Conservation (phyloP, 768 basidiomycete species). For the Russula sp. region DNA sequence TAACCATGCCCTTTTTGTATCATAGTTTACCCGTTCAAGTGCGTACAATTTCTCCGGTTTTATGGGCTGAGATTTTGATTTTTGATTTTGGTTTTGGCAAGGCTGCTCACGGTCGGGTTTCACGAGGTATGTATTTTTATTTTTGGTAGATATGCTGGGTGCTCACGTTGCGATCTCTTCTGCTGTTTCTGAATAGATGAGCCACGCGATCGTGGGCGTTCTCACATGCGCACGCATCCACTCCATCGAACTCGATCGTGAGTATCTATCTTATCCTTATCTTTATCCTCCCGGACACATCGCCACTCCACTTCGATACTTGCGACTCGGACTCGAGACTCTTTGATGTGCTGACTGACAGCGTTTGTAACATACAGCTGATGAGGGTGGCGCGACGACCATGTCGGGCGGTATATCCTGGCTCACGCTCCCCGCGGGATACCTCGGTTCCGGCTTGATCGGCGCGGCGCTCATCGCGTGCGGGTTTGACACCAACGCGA, state of each 20-base stretch:
- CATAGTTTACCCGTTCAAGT: constrained; percentile 90
- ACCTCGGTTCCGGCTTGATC: constrained; percentile 79
- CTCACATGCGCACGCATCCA: constrained; percentile 83
- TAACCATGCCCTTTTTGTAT: background rate
- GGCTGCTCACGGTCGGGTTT: constrained; percentile 80
- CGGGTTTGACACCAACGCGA: constrained; percentile 83
- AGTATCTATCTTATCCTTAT: constrained; percentile 30
- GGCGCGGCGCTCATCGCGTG: constrained; percentile 83
- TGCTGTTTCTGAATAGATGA: constrained; percentile 48
- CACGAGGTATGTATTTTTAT: constrained; percentile 53
- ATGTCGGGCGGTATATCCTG: constrained; percentile 84
- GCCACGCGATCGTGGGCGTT: constrained; percentile 74
- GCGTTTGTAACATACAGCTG: too few relatives aligned
- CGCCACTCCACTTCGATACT: too few relatives aligned
- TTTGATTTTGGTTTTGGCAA: constrained; percentile 30
- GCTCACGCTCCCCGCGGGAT: constrained; percentile 80
- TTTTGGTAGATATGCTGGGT: background rate
- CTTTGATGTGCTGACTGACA: too few relatives aligned
- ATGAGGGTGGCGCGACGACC: constrained; percentile 79
- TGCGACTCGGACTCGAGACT: too few relatives aligned
- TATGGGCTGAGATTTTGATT: too few relatives aligned
- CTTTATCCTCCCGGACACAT: background rate
- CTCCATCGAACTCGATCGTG: constrained; percentile 82
- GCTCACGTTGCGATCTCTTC: background rate
- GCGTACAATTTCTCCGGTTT: constrained; percentile 26